Percentiles rank a stretch among this genome's conserved stretches.
phyloP scores from a whole-genome alignment of 495 filamentous ascomycete genomes.

The Wilcoxina mikolae region DNA sequence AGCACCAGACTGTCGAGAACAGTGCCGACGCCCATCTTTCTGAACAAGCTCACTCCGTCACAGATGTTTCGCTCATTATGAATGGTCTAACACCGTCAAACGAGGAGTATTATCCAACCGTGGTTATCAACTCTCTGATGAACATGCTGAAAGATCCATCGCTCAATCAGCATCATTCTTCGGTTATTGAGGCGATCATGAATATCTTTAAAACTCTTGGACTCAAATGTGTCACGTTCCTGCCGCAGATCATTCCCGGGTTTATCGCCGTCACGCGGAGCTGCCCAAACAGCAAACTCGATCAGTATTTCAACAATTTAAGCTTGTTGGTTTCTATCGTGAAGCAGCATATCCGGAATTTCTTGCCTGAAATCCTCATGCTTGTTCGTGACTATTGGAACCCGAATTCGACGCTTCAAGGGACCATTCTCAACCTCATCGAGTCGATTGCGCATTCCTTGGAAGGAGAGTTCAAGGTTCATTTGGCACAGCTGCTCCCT shows the following conservation, averaged over 20 bases:
- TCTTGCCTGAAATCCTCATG: slow-evolving; percentile 64
- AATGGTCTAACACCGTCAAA: slow-evolving; percentile 88
- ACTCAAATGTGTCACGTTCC: slow-evolving; percentile 84
- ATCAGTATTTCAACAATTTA: slow-evolving; percentile 94
- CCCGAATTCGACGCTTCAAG: slow-evolving; percentile 56
- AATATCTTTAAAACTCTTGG: slow-evolving; percentile 94
- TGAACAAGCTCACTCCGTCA: slow-evolving; percentile 46
- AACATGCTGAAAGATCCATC: slow-evolving; percentile 82
- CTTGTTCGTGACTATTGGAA: slow-evolving; percentile 81
- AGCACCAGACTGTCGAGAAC: slow-evolving; percentile 49
- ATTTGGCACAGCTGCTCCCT: slow-evolving; percentile 73
- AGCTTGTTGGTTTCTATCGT: slow-evolving; percentile 88
- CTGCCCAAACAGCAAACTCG: slow-evolving; percentile 56
- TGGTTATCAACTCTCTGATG: slow-evolving; percentile 89
- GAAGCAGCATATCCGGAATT: slow-evolving; percentile 84
- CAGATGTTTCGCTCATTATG: slow-evolving; percentile 96
- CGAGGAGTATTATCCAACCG: slow-evolving; percentile 95
- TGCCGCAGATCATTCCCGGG: slow-evolving; percentile 82
- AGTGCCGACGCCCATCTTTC: slow-evolving; percentile 23
- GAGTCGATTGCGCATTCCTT: slow-evolving; percentile 86
- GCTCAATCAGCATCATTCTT: slow-evolving; percentile 72
- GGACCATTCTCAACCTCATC: slow-evolving; percentile 77
- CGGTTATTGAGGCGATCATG: slow-evolving; percentile 97
- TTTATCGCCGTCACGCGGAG: slow-evolving; percentile 75
- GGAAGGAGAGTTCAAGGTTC: slow-evolving; percentile 94